A percentile compares a stretch with the other conserved stretches of the same genome.
These are phyloP conservation scores for Cercospora citrullina DNA, from an alignment of 2,329 filamentous ascomycete genomes.

Conservation along the genomic window DNA sequence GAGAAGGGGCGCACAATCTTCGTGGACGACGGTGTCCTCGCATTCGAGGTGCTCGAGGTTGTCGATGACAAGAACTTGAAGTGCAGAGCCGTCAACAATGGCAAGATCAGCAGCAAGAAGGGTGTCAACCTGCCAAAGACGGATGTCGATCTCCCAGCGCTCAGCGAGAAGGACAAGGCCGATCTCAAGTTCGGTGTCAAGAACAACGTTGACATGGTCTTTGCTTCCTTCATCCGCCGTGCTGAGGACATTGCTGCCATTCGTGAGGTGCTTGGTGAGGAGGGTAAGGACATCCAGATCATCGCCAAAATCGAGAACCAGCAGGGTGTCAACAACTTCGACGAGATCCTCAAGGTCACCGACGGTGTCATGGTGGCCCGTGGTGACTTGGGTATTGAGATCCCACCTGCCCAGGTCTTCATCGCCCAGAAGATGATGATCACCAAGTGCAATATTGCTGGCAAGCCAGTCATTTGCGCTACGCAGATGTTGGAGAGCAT, in stretches of 20 bases:
- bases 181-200: conserved; percentile 95
- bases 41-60: conserved; percentile 88
- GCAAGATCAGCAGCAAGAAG: conserved; percentile 98
- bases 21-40: conserved; percentile 96
- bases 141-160: conserved; percentile 93
- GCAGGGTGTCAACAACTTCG: conserved; percentile 99
- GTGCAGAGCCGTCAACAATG: conserved; percentile 90
- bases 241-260: conserved; percentile 92
- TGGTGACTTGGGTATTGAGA: conserved; percentile 98
- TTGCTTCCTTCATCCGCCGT: conserved; percentile 95
- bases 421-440: conserved; percentile 99
- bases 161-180: conserved; percentile 96
- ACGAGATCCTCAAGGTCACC: conserved; percentile 91
- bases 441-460: conserved; percentile 98
- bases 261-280: conserved; percentile 83
- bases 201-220: conserved; percentile 99
- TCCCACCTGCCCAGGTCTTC: conserved; percentile 96
- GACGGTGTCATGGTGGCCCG: conserved; percentile 99
- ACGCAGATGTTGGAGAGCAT: conserved; percentile 99
- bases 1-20: conserved; percentile 88
- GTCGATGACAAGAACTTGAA: conserved; percentile 86
- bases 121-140: conserved; percentile 99
- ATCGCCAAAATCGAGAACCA: conserved; percentile 99
- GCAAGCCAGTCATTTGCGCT: conserved; percentile 98
- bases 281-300: conserved; percentile 96